Evolutionary conservation across 2,329 filamentous ascomycete genomes (phyloP), one percentile per base, ranked within the genome.

Genomic region (Botryotinia calthae): DNA sequence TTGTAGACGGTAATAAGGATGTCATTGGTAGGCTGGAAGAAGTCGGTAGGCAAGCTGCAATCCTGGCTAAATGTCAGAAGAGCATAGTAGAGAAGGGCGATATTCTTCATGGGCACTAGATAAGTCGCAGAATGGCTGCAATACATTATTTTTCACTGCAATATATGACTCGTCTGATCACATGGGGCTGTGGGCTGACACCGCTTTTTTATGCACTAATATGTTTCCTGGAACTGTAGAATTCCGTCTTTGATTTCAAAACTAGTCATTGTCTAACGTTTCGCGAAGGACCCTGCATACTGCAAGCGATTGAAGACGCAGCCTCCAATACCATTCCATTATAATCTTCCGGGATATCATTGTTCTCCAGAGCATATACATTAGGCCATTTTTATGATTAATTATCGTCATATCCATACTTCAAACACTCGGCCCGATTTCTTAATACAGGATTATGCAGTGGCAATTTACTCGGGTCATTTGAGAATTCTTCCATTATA

Each of bases 1-100:
- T 97, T 80, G 88, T 93, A 28, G 89, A 94, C 76, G 92, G 94
- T 9, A 97, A 96, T 81, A 91, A 91, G 82, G 86, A 93, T 77
- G 93, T 97, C 20, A 88, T 97, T 78, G 86, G 91, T 25, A 87
- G 89, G 62, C 85, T 97, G 66, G 91, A 89, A 5, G 93, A 97
- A 79, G 90, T 97, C 2, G 91, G 91, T 40, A 90, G 90, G 79
- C 94, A 97, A 83, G 92, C 93, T 20, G 88, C 89, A 70, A 93
- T 95, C 72, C 84, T 95, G 76, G 87, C 90, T 61, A 93, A 94
- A 82, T 95, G 93, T 79, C 90, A 93, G 80, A 87, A 86, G 77
- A 76, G 76, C 44, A 75, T 80, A 59, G 78, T 77, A 40, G 77
- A 81, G 58, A 81, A 78, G 65, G 80, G 79, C 12, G 78, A 80